phyloP scores from a whole-genome alignment of 1,139 yeast genomes.

The Candida sp. region DNA sequence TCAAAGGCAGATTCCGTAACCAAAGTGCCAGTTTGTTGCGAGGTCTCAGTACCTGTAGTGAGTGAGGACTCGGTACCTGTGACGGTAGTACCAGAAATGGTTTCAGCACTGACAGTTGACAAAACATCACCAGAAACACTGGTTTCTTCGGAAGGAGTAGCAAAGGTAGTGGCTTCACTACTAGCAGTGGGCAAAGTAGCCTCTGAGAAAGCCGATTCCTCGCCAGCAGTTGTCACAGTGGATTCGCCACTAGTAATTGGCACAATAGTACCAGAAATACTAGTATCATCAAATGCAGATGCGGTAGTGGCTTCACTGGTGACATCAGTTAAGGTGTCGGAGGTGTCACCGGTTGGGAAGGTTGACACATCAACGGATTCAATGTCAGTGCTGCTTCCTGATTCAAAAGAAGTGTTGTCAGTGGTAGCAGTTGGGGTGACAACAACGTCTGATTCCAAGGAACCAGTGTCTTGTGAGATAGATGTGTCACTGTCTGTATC shows the following conservation, averaged over 20 bases:
- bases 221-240: not conserved
- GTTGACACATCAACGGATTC: conserved; percentile 2
- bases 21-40: not conserved
- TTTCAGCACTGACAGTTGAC: not conserved
- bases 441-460: not conserved
- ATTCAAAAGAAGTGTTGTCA: not conserved
- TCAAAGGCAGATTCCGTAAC: not conserved
- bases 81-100: not conserved
- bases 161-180: not conserved
- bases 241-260: not conserved
- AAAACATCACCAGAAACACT: not conserved
- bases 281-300: not conserved
- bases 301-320: not conserved
- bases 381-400: not conserved
- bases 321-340: not conserved
- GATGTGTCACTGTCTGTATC: not conserved
- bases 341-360: conserved; percentile 2
- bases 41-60: conserved; percentile 4
- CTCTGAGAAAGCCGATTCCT: no score
- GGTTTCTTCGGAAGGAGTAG: not conserved
- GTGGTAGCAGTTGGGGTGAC: not conserved
- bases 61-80: conserved; percentile 2
- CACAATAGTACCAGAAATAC: not conserved
- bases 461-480: not conserved
- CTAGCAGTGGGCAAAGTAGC: not conserved